A percentile compares a stretch with the other conserved stretches of the same genome.
Evolutionary conservation across 1,284 basidiomycete species (phyloP).

Genomic region (Amylostereum chailletii): DNA sequence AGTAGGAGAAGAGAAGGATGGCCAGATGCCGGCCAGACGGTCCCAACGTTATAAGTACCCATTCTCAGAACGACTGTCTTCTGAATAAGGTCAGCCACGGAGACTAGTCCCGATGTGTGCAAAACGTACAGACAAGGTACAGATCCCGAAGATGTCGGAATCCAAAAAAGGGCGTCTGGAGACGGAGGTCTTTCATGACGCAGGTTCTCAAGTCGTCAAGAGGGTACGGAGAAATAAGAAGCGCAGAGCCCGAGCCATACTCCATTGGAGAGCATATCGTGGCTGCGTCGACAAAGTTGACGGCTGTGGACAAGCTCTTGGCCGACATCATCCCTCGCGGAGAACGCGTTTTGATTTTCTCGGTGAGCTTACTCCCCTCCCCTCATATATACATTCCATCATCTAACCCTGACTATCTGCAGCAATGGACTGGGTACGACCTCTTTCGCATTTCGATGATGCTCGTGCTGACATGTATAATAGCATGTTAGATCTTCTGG

Average conservation of each 20-base stretch:
- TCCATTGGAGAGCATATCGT: conserved; percentile 47
- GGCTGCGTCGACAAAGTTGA: conserved; percentile 59
- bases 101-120: too few species aligned
- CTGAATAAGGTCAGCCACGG: too few species aligned
- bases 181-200: too few species aligned
- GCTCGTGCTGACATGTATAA: conserved; percentile 18
- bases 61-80: too few species aligned
- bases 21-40: too few species aligned
- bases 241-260: conserved; percentile 43
- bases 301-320: conserved; percentile 74
- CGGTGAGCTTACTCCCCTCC: conserved; percentile 39
- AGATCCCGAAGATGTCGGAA: too few species aligned
- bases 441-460: not conserved
- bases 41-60: too few species aligned
- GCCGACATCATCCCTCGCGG: conserved; percentile 68
- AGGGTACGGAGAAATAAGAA: too few species aligned
- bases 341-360: conserved; percentile 80
- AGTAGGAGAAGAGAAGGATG: too few species aligned
- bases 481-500: conserved; percentile 77
- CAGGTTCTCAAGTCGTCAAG: too few species aligned
- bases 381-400: not conserved
- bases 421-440: conserved; percentile 47
- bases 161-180: too few species aligned
- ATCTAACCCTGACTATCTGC: conserved; percentile 4
- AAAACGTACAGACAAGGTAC: too few species aligned